Evolutionary conservation across 352 stramenopile genomes (phyloP), one percentile per base, ranked within the genome.

Genomic region (Thraustotheca clavata): DNA sequence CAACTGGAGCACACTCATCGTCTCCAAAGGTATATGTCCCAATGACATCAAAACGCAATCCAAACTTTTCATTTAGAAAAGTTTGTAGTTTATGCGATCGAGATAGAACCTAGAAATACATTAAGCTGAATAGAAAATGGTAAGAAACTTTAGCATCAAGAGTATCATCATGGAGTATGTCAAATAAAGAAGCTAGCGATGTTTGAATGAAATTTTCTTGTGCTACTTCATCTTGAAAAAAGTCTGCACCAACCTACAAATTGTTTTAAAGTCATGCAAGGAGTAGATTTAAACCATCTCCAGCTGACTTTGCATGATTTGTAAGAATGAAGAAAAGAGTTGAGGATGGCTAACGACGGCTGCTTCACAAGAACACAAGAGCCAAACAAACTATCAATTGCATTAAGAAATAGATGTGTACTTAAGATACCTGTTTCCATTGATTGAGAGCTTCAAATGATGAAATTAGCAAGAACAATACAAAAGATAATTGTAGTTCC

Each of bases 401-500:
- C 6, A 29, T 5, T 14, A 31, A 7, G 32, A 11, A n/a, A 0
- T 22, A 4, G 39, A 38, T 52, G 34, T n/a, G n/a, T n/a, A n/a
- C n/a, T 22, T 1, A 26, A 29, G n/a, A 34, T 50, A 89, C 78
- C 79, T 92, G 77, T 63, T 96, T 96, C 94, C 94, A 98, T 70
- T 98, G 88, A 71, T 97, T 80, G 36, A 98, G 74, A 2, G 91
- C 94, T 14, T 80, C 71, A 24, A 97, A 78, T 38, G 92, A 98
- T 41, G 91, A 93, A n/a, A 98, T 67, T 70, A 96, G 82, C 34
- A 98, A 67, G 73, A 98, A 97, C 3, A 97, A 52, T 12, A 97
- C 54, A 65, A 97, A 98, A 4, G 88, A 79, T n/a, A 98, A 69
- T 71, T 98, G 91, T 60, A 98, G 67, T 75, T 98, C 92, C 27